Conservation (phyloP, 2,329 filamentous ascomycete genomes). For the Colletotrichum simmondsii region DNA sequence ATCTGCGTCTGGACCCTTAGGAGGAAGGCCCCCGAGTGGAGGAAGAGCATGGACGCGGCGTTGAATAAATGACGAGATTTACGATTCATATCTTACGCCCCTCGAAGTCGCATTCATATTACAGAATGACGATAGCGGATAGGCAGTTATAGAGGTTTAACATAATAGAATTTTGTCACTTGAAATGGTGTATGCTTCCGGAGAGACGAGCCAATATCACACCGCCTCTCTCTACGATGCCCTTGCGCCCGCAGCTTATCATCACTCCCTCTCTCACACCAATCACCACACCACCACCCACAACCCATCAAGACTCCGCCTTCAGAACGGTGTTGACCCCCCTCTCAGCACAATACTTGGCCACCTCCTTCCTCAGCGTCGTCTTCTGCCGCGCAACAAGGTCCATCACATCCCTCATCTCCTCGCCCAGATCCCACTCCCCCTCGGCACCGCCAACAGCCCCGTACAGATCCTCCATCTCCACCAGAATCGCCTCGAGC, state of each 20-base stretch:
- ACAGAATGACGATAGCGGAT: background rate
- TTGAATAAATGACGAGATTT: conserved; percentile 39
- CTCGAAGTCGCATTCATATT: background rate
- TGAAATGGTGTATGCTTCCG: conserved; percentile 3
- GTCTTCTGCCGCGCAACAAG: conserved; percentile 71
- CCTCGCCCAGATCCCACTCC: conserved; percentile 54
- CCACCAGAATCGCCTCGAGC: conserved; percentile 76
- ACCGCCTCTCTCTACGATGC: background rate
- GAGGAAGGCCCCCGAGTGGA: conserved; percentile 71
- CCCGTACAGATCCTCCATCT: conserved; percentile 72
- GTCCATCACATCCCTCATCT: conserved; percentile 73
- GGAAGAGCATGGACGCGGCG: conserved; percentile 68
- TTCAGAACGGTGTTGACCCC: conserved; percentile 46
- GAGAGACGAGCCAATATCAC: background rate
- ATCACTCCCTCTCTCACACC: background rate
- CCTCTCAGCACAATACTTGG: conserved; percentile 77
- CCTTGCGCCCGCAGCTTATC: background rate
- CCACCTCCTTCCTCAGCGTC: conserved; percentile 77
- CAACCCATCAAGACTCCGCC: background rate
- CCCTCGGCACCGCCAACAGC: conserved; percentile 54
- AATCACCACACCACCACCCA: background rate
- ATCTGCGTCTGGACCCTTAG: conserved; percentile 70
- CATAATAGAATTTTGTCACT: background rate
- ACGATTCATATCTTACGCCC: background rate
- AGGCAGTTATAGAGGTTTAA: background rate